Evolutionary conservation across 108 stramenopile species (phyloP), one percentile per base, ranked within the genome.

Genomic region (Seminavis robusta): DNA sequence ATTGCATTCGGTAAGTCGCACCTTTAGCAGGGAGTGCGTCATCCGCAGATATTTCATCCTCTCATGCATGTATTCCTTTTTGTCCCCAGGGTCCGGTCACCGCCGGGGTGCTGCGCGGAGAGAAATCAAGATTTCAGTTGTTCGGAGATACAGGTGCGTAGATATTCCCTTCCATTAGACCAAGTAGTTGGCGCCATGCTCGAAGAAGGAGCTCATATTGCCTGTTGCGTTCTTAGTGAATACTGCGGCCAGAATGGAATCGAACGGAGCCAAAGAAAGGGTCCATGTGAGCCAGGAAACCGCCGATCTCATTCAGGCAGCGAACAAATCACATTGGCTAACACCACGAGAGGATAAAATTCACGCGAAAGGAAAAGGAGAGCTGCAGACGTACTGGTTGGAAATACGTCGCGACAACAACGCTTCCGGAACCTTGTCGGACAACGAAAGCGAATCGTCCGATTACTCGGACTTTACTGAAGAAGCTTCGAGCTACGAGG

Each of bases 291-390:
- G 61, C 33, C 26, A 63, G 24, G 74, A 74, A 48, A 79, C 77
- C 11, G 76, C 76, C 25, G 44, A 63, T 6, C 52, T 76, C 19
- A 29, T 83, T 1, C 21, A 34, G 30, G 21, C 21, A n/a, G 73
- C 51, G 4, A 67, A 67, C 7, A 70, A 65, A 29, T 63, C 20
- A 32, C 39, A 75, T 25, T 77, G 71, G 76, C 33, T 82, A 26
- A 43, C 27, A 3, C 57, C 51, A 19, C 67, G 81, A 20, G 62
- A 74, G 15, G 43, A 42, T 10, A 39, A 48, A 21, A 63, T 82
- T 2, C 15, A 39, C 4, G 81, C 74, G 7, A 82, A 82, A 28
- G 81, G 81, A 11, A 82, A 82, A 45, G 81, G 81, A 29, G 47
- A 59, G 34, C 25, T 82, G 1, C 33, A 75, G 27, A 82, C 81